These are phyloP conservation scores for Zygosaccharomyces sapae DNA, from an alignment of 1,139 yeast genomes.

Conservation along the genomic window DNA sequence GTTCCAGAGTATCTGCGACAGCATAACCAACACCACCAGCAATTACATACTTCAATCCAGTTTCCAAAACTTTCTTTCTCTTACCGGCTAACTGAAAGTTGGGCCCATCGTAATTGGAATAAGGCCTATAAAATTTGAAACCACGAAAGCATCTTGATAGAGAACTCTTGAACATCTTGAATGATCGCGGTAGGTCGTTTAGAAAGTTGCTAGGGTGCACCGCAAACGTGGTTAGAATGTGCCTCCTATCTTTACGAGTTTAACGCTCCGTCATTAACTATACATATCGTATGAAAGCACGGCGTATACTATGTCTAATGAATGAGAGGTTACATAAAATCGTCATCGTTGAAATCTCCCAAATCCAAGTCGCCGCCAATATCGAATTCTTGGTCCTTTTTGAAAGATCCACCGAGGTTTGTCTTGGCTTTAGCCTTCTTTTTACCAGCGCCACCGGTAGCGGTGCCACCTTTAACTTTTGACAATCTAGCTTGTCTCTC, in stretches of 20 bases:
- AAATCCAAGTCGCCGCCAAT: constrained; percentile 49
- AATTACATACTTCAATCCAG: constrained; percentile 4
- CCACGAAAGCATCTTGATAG: constrained; percentile 2
- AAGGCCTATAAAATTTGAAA: not conserved
- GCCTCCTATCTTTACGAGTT: not conserved
- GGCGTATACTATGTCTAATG: not conserved
- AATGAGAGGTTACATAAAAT: constrained; percentile 61
- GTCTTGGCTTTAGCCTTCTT: constrained; percentile 80
- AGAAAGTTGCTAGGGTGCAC: too few species aligned
- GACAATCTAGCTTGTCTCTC: constrained; percentile 82
- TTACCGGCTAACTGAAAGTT: not conserved
- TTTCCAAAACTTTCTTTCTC: not conserved
- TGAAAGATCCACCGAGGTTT: constrained; percentile 69
- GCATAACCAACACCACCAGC: constrained; percentile 16
- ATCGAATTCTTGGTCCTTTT: constrained; percentile 71
- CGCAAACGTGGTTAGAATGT: too few species aligned
- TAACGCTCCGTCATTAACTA: not conserved
- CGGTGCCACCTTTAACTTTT: constrained; percentile 71
- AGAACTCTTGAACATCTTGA: constrained; percentile 1
- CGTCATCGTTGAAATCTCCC: constrained; percentile 66
- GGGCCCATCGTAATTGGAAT: not conserved
- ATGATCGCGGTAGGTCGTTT: not conserved
- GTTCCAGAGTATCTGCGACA: constrained; percentile 8
- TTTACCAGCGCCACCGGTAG: constrained; percentile 93
- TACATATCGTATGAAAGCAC: not conserved